These are phyloP conservation scores for Aspergillus asperescens DNA, from an alignment of 495 filamentous ascomycete genomes.

Conservation along the genomic window DNA sequence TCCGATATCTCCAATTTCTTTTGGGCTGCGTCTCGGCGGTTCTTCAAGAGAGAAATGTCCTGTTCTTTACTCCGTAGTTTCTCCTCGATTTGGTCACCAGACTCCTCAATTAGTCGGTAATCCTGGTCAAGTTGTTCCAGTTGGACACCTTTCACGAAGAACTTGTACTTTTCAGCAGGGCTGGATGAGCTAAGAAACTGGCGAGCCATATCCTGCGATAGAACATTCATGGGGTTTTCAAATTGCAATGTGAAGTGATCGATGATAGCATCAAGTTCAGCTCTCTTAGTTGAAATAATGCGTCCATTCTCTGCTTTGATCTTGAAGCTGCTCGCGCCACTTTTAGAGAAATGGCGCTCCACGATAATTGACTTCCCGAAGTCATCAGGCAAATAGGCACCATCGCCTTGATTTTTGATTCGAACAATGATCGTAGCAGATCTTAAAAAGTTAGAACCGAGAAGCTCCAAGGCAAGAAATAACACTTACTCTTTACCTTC, in stretches of 20 bases:
- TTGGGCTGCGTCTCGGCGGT: conserved; percentile 41
- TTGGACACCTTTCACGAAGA: conserved; percentile 93
- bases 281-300: conserved; percentile 74
- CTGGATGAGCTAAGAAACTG: conserved; percentile 86
- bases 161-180: conserved; percentile 84
- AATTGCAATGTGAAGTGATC: conserved; percentile 92
- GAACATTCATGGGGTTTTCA: conserved; percentile 96
- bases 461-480: conserved; percentile 16
- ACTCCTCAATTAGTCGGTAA: conserved; percentile 71
- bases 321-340: conserved; percentile 78
- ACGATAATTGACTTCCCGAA: conserved; percentile 85
- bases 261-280: conserved; percentile 86
- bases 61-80: conserved; percentile 46
- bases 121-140: conserved; percentile 88
- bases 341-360: conserved; percentile 78
- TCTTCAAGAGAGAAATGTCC: conserved; percentile 46
- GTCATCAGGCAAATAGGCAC: conserved; percentile 74
- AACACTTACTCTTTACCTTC: conserved; percentile 66
- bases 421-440: conserved; percentile 61
- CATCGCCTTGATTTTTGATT: conserved; percentile 82
- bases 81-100: conserved; percentile 61
- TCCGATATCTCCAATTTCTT: conserved; percentile 53
- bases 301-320: conserved; percentile 69
- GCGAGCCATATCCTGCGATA: conserved; percentile 92
- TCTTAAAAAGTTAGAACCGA: conserved; percentile 18